Percentiles rank a stretch among this genome's conserved stretches.
Evolutionary conservation across 2,329 filamentous ascomycete species (phyloP).

Genomic region (Fusarium guadeloupense): DNA sequence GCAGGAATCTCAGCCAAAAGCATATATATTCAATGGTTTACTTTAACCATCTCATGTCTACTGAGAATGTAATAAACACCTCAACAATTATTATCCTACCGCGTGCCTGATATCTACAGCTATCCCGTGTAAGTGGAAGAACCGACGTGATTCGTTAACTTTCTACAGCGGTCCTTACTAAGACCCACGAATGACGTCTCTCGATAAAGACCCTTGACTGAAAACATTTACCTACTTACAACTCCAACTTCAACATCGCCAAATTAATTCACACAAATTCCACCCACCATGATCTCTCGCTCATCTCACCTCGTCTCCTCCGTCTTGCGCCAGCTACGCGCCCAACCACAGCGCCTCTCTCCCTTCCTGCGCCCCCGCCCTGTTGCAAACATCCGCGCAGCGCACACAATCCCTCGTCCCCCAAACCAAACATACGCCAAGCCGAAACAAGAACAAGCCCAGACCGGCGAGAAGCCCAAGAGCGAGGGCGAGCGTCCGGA

Average conservation of each 20-base stretch:
- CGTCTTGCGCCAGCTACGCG: constrained; percentile 31
- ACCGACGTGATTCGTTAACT: constrained; percentile 26
- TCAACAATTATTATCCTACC: no score
- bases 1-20: no score
- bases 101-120: no score
- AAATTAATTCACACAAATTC: neutral
- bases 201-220: constrained; percentile 8
- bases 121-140: constrained; percentile 29
- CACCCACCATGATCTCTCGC: constrained; percentile 44
- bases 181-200: constrained; percentile 39
- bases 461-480: constrained; percentile 30
- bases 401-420: constrained; percentile 51
- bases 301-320: constrained; percentile 28
- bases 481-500: constrained; percentile 46
- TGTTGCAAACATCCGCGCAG: constrained; percentile 39
- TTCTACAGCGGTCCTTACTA: constrained; percentile 23
- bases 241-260: constrained; percentile 7
- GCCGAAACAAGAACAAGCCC: constrained; percentile 14
- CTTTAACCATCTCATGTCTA: no score
- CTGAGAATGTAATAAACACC: no score
- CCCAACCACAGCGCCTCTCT: constrained; percentile 25
- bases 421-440: constrained; percentile 30
- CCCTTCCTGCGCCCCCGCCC: constrained; percentile 20
- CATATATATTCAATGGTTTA: no score
- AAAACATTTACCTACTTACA: constrained; percentile 37